Evolutionary conservation across 257 asterid species (phyloP).

Genomic region (Eucommia ulmoides): DNA sequence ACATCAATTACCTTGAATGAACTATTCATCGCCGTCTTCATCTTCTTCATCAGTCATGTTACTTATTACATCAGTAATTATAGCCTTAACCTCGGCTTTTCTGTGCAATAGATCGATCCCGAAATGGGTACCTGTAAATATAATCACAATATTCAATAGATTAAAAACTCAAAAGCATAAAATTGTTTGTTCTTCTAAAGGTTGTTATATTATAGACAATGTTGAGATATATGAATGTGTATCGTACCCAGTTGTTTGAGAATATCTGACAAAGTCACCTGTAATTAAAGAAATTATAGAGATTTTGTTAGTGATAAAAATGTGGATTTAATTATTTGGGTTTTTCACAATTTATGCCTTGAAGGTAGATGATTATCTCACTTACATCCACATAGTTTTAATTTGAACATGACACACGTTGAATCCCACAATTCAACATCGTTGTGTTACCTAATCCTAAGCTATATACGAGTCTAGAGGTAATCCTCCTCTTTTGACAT

Average conservation of each 20-base stretch:
- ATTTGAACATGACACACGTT: not conserved
- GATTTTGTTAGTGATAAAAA: not conserved
- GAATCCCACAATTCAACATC: too few relatives aligned
- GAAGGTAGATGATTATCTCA: too few relatives aligned
- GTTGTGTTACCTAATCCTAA: too few relatives aligned
- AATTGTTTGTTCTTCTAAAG: not conserved
- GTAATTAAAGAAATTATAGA: conserved; percentile 15
- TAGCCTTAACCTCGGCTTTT: conserved; percentile 67
- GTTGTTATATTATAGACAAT: not conserved
- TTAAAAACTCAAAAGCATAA: not conserved
- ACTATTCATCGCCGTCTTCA: conserved; percentile 26
- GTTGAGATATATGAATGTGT: not conserved
- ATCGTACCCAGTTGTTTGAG: conserved; percentile 71
- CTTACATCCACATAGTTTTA: too few relatives aligned
- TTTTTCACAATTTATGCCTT: not conserved
- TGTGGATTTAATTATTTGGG: too few relatives aligned
- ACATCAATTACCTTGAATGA: conserved; percentile 20
- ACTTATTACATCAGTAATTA: conserved; percentile 74
- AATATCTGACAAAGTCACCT: conserved; percentile 88
- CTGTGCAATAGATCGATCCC: conserved; percentile 51
- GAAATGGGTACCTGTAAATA: conserved; percentile 46
- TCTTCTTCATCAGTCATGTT: conserved; percentile 86
- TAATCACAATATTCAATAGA: not conserved
- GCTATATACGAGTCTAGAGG: too few relatives aligned
- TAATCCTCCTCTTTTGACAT: too few relatives aligned